Base-by-base conservation (phyloP, 257 asterid species). In the Solanum phureja region DNA sequence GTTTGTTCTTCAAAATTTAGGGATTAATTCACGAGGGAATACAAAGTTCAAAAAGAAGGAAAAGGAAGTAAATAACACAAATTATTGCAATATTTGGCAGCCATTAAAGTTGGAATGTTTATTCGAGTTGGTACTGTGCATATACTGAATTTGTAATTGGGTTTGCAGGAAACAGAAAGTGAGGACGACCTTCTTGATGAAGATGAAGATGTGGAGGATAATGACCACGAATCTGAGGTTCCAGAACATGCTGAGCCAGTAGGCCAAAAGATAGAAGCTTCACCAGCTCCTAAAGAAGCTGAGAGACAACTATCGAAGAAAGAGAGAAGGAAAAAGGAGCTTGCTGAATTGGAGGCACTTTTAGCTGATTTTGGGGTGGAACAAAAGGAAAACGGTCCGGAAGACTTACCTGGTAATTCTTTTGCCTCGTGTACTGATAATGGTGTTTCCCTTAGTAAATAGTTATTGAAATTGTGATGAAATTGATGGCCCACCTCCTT, bases 251-350 rank as follows among this genome's bases (percentile, higher is more conserved):
- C 90, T 29, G 95, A 92, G 87, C 88, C 85, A 88, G 87, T 90
- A 29, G 16, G 72, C 73, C 52, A 72, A 29, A 60, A 52, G 64
- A 77, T 72, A 13, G 88, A 71, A 72, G 34, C 88, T 86, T 52
- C 58, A 34, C 72, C 83, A 86, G 94, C 93, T 68, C 96, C 95
- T 21, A 97, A 94, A 88, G 99, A 94, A 90, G 34, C 98, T 52
- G 99, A 95, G 87, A 94, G 95, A 89, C 99, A 97, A 90, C 94
- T 97, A 42, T 96, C 99, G 5, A 97, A 97, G 98, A 96, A 97
- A 91, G 98, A 96, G 92, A 89, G 93, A 88, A 94, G 92, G 95
- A 97, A 95, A 90, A 96, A 97, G 92, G 99, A 97, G 93, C 96
- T 97, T 83, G 99, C 96, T 23, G 99, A 96, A 88, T 93, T 97